Evolutionary conservation across 352 stramenopile species (phyloP).

Genomic region (Phytophthora constricta): DNA sequence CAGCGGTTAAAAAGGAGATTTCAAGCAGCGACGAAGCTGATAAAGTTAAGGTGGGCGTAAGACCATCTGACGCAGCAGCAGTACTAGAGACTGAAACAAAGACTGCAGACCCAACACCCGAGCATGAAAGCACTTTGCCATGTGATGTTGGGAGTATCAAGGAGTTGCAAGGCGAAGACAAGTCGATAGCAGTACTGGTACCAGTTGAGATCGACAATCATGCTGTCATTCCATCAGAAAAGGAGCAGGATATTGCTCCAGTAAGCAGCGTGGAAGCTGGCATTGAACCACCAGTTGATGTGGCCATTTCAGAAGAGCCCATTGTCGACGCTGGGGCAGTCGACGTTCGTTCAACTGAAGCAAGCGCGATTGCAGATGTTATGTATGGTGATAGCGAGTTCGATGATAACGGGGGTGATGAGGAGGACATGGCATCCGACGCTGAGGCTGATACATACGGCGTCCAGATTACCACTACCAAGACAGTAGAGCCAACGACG

Average conservation of each 20-base stretch:
- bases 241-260: neutral
- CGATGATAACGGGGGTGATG: constrained; percentile 49
- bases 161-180: neutral
- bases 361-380: constrained; percentile 37
- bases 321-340: neutral
- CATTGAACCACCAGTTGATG: neutral
- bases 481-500: neutral
- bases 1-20: neutral
- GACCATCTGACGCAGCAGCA: neutral
- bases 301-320: constrained; percentile 1
- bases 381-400: constrained; percentile 72
- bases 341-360: constrained; percentile 16
- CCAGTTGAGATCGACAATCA: constrained; percentile 3
- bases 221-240: neutral
- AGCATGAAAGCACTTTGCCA: neutral
- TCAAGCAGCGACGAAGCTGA: neutral
- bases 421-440: constrained; percentile 40
- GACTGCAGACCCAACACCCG: neutral
- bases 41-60: too few species aligned
- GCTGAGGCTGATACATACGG: constrained; percentile 23
- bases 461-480: neutral
- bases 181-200: neutral
- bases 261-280: constrained; percentile 1
- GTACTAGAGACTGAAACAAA: neutral
- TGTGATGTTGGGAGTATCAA: neutral